Base-by-base conservation (phyloP, 306 rosid species). In the Ormosia emarginata region DNA sequence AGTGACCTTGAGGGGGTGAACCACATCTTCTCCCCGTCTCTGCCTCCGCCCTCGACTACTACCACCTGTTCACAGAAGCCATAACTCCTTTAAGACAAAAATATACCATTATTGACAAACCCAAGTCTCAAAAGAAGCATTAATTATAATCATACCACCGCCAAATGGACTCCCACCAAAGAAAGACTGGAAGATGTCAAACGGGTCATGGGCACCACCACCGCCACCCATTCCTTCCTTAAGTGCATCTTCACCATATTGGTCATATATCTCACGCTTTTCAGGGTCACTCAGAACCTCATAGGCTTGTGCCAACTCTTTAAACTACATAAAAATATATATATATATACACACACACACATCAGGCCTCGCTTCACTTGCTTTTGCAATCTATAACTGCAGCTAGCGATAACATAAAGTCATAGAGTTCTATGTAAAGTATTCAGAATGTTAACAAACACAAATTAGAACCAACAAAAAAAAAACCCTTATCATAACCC, bases 221-320 rank as follows among this genome's bases (percentile, higher is more conserved):
- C 91, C 89, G 0, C 90, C 91, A 2, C 89, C 89, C 96, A 92
- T 87, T 73, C 97, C 98, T 75, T 94, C 96, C 87, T 92, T 94
- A 5, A 94, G 97, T 0, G 94, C 98, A 55, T 94, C 98, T 86
- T 94, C 98, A n/a, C 97, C 97, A 44, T 92, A 94, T 41, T 92
- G 89, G 65, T 94, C 98, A 37, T 94, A 94, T 30, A 92, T 85
- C 57, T 91, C 97, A 71, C 98, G 97, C 75, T 94, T 94, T 75
- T 94, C 97, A 1, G 97, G 93, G 33, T 94, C 96, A 69, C 94
- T 92, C 74, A 94, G 83, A 56, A 92, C 94, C 71, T 91, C 97
- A 83, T 92, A 94, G 3, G 98, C 97, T 79, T 94, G 97, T 24
- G 93, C 94, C 75, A 94, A 81, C 87, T 94, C 98, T 62, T 94